phyloP scores from a whole-genome alignment of 192 early-diverging fungal species.

The Rhizoclosmatium globosum region DNA sequence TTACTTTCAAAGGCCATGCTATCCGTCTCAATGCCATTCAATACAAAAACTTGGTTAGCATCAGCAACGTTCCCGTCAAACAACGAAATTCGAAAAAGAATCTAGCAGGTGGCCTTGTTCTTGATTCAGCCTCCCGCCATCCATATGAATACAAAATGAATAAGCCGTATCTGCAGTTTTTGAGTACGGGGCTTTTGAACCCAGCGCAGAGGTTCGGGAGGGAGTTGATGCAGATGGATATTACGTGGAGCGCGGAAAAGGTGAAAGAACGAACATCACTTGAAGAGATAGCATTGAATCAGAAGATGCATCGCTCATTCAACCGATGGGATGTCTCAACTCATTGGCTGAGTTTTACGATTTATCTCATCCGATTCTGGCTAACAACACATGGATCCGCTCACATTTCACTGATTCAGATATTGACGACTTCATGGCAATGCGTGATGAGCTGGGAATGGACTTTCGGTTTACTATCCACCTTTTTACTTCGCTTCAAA shows the following conservation, averaged over 20 bases:
- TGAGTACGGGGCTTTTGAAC: conserved; percentile 23
- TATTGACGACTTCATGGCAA: conserved; percentile 2
- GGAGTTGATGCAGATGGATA: conserved; percentile 18
- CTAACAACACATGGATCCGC: conserved; percentile 32
- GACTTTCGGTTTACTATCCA: conserved; percentile 14
- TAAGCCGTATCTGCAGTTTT: conserved; percentile 25
- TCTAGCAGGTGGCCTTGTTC: conserved; percentile 5
- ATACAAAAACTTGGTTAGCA: conserved; percentile 34
- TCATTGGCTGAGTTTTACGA: conserved; percentile 38
- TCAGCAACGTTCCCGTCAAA: conserved; percentile 28
- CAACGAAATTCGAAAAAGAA: neutral
- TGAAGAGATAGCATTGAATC: neutral
- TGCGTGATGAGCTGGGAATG: neutral
- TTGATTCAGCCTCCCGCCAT: conserved; percentile 39
- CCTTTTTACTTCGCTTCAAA: conserved; percentile 18
- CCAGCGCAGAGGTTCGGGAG: conserved; percentile 36
- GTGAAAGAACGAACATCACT: neutral
- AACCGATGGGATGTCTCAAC: conserved; percentile 26
- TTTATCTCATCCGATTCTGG: conserved; percentile 22
- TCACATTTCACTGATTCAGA: conserved; percentile 22
- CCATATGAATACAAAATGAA: conserved; percentile 47
- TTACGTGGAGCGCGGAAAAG: conserved; percentile 29
- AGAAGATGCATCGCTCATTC: neutral
- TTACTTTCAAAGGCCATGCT: conserved; percentile 26
- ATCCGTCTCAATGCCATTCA: conserved; percentile 37